Conservation (phyloP, 495 filamentous ascomycete genomes). For the Baudoinia panamericana region DNA sequence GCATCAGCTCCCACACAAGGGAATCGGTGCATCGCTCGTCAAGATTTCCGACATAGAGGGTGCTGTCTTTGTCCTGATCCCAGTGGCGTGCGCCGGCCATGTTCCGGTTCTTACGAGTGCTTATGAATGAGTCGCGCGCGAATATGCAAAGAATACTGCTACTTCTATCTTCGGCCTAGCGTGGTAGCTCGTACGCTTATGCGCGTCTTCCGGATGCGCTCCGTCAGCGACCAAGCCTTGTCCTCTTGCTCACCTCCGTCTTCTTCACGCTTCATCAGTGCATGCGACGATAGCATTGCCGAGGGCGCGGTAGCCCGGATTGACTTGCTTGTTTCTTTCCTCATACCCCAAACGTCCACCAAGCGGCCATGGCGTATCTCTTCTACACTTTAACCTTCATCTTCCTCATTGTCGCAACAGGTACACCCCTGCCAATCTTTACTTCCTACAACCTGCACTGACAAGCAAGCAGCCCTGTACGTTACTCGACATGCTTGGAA, state of each 20-base stretch:
- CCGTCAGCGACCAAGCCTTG: no score
- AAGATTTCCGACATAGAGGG: slow-evolving; percentile 95
- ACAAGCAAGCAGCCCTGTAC: slow-evolving; percentile 46
- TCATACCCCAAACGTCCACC: not conserved
- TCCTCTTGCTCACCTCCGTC: no score
- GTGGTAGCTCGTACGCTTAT: no score
- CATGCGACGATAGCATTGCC: no score
- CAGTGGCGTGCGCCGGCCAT: slow-evolving; percentile 13
- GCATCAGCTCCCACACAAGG: slow-evolving; percentile 93
- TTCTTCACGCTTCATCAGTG: no score
- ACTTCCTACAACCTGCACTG: not conserved
- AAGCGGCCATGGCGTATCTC: slow-evolving; percentile 52
- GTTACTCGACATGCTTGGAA: slow-evolving; percentile 69
- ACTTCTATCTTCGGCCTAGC: no score
- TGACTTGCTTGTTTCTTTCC: no score
- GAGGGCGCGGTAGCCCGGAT: no score
- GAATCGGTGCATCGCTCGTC: slow-evolving; percentile 89
- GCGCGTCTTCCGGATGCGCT: no score
- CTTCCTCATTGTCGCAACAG: slow-evolving; percentile 34
- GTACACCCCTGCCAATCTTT: slow-evolving; percentile 14
- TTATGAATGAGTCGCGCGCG: no score
- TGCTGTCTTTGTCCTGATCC: slow-evolving; percentile 97
- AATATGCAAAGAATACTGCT: no score
- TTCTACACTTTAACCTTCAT: slow-evolving; percentile 53
- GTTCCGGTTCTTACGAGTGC: no score